phyloP scores from a whole-genome alignment of 140 eudicot genomes.

The Ambrosia hybrid region DNA sequence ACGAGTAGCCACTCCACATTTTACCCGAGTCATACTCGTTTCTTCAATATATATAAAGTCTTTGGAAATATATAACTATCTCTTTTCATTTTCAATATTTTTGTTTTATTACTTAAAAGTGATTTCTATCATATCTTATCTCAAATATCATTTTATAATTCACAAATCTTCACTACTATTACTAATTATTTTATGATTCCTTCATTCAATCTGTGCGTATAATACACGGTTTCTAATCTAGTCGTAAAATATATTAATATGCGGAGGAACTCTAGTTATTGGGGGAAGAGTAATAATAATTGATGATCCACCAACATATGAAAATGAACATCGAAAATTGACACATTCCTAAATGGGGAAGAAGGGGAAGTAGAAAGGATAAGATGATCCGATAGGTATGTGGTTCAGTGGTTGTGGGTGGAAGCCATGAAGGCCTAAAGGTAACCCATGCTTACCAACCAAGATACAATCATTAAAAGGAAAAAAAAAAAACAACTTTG shows the following conservation, averaged over 20 bases:
- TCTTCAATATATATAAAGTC: too few species aligned
- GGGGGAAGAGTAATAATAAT: conserved; percentile 1
- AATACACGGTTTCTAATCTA: too few species aligned
- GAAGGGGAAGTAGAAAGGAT: conserved; percentile 16
- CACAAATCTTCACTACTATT: too few species aligned
- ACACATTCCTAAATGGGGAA: conserved; percentile 17
- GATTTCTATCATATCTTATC: too few species aligned
- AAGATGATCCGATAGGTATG: conserved; percentile 18
- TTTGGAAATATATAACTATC: too few species aligned
- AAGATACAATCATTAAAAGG: conserved; percentile 23
- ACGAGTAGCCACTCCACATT: too few species aligned
- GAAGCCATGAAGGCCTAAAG: conserved; percentile 30
- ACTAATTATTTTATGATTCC: too few species aligned
- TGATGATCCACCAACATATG: conserved; percentile 24
- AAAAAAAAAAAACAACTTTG: conserved; percentile 5
- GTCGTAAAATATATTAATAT: background rate
- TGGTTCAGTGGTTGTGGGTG: conserved; percentile 22
- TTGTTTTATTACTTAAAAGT: too few species aligned
- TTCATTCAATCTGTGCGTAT: too few species aligned
- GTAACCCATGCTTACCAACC: conserved; percentile 28
- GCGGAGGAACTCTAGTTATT: background rate
- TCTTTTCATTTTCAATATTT: too few species aligned
- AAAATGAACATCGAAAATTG: conserved; percentile 3
- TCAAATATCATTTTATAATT: too few species aligned
- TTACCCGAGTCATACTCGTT: too few species aligned